Conservation (phyloP, 352 stramenopile species). For the Globisporangium canariense region DNA sequence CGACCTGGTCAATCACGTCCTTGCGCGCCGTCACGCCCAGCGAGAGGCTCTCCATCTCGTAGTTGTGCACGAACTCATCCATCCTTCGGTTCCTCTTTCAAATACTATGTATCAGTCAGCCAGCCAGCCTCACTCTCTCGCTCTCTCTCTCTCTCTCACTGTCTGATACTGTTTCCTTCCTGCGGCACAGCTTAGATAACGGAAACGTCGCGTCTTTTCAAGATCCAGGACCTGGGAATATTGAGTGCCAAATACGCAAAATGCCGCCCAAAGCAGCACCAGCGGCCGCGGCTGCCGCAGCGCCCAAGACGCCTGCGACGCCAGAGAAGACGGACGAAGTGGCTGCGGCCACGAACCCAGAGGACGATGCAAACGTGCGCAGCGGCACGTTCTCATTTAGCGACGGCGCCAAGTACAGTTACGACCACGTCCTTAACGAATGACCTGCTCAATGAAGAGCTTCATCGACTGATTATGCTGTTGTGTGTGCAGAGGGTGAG, state of each 20-base stretch:
- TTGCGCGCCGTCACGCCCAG: conserved; percentile 58
- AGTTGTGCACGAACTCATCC: conserved; percentile 67
- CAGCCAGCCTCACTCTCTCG: too few species aligned
- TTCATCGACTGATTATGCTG: neutral
- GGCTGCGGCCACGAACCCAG: conserved; percentile 5
- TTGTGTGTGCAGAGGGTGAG: conserved; percentile 36
- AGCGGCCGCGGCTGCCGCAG: neutral
- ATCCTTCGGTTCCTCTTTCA: conserved; percentile 18
- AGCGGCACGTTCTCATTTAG: conserved; percentile 61
- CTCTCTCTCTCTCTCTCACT: too few species aligned
- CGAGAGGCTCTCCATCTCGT: conserved; percentile 77
- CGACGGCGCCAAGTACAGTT: conserved; percentile 63
- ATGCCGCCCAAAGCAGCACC: conserved; percentile 26
- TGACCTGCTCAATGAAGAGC: neutral
- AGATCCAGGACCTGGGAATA: conserved; percentile 8
- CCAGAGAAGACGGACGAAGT: conserved; percentile 27
- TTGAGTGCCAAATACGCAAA: neutral
- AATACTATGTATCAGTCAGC: too few species aligned
- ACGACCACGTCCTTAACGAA: conserved; percentile 1
- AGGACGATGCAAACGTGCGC: conserved; percentile 40
- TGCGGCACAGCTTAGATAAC: neutral
- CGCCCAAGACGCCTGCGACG: conserved; percentile 14
- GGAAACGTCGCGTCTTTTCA: conserved; percentile 19
- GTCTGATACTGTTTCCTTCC: neutral
- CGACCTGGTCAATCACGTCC: conserved; percentile 49